Percentiles rank a stretch among this genome's conserved stretches.
Conservation (phyloP, 164 flowering plant genomes). For the Liquidambar formosana region DNA sequence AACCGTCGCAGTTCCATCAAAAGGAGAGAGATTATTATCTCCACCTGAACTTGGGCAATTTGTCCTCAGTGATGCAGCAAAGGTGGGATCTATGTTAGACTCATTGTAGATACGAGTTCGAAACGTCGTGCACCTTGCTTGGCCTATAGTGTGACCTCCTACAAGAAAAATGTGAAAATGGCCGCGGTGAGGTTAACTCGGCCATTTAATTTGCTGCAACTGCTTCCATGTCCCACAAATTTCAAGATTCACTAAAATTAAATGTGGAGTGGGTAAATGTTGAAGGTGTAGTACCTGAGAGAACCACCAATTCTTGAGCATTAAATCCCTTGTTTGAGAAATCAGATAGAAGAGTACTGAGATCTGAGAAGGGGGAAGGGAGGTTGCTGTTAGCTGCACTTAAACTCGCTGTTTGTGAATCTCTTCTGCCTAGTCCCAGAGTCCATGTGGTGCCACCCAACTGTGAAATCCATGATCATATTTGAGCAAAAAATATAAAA, state of each 20-base stretch:
- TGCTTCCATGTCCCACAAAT: no score
- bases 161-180: background rate
- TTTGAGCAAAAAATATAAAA: no score
- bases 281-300: constrained; percentile 14
- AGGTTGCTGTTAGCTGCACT: constrained; percentile 23
- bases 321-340: constrained; percentile 23
- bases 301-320: constrained; percentile 23
- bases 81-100: constrained; percentile 33
- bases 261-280: no score
- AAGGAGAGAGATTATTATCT: constrained; percentile 31
- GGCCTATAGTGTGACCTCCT: constrained; percentile 55
- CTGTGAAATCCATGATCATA: constrained; percentile 5
- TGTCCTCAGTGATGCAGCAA: constrained; percentile 13
- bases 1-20: constrained; percentile 24
- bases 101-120: constrained; percentile 39
- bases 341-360: constrained; percentile 15
- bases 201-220: no score
- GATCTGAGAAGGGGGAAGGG: constrained; percentile 22
- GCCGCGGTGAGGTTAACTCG: no score
- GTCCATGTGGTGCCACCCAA: constrained; percentile 19
- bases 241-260: no score
- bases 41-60: constrained; percentile 41
- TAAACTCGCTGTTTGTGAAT: constrained; percentile 24
- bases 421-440: constrained; percentile 22
- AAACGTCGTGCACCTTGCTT: constrained; percentile 39